Percentiles rank a stretch among this genome's conserved stretches.
Evolutionary conservation across 2,329 filamentous ascomycete genomes (phyloP).

Genomic region (Taxawa tesnikishii): DNA sequence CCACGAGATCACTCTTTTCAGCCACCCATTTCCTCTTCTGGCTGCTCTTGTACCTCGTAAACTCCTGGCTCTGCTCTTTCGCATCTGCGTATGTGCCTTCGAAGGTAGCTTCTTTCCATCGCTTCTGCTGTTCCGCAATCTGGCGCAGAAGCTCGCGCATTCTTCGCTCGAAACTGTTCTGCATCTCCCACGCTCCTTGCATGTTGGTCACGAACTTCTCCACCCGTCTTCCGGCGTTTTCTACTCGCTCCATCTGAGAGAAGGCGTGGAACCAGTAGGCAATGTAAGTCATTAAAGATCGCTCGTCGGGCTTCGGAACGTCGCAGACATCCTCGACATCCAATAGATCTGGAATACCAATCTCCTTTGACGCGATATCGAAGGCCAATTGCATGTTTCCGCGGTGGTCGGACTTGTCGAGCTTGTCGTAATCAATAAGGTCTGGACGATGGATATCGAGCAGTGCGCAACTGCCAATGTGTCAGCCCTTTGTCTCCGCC

Average conservation of each 20-base stretch:
- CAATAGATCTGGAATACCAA: conserved; percentile 87
- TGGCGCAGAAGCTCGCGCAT: conserved; percentile 71
- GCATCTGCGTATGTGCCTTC: conserved; percentile 88
- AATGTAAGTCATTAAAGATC: conserved; percentile 97
- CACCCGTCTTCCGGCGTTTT: conserved; percentile 89
- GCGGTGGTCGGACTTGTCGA: conserved; percentile 87
- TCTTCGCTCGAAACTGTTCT: conserved; percentile 84
- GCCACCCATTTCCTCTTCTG: conserved; percentile 93
- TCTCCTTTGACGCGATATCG: conserved; percentile 89
- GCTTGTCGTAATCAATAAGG: conserved; percentile 86
- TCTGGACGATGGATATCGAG: conserved; percentile 95
- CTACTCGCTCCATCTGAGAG: conserved; percentile 96
- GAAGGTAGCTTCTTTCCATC: conserved; percentile 72
- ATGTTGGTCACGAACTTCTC: conserved; percentile 99
- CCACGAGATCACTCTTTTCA: conserved; percentile 91
- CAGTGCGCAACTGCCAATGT: conserved; percentile 55
- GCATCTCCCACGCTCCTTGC: conserved; percentile 99
- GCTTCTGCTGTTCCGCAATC: conserved; percentile 59
- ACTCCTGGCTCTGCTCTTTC: conserved; percentile 71
- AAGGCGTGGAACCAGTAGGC: conserved; percentile 99
- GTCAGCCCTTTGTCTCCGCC: not conserved
- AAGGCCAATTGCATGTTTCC: conserved; percentile 98
- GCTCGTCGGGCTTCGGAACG: conserved; percentile 88
- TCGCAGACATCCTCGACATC: conserved; percentile 98
- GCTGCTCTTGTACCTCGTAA: conserved; percentile 80